Evolutionary conservation across 495 filamentous ascomycete species (phyloP).

Genomic region (Aspergillus indologenus): DNA sequence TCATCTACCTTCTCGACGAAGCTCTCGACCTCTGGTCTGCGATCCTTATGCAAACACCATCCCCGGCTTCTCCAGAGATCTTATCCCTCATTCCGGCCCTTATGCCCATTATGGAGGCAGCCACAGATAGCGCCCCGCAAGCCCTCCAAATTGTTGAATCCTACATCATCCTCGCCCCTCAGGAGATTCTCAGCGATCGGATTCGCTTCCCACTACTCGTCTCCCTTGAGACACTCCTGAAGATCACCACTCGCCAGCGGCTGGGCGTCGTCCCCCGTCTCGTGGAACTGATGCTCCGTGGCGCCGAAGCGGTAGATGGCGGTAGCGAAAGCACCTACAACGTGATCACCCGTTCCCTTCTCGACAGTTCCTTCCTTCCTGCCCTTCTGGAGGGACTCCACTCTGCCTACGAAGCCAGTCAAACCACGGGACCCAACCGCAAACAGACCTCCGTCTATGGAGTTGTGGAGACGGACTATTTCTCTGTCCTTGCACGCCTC

Average conservation of each 20-base stretch:
- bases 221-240: slow-evolving; percentile 54
- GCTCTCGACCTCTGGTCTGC: slow-evolving; percentile 83
- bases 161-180: slow-evolving; percentile 78
- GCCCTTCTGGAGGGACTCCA: slow-evolving; percentile 69
- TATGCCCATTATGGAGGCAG: slow-evolving; percentile 68
- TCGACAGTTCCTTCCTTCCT: slow-evolving; percentile 62
- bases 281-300: slow-evolving; percentile 68
- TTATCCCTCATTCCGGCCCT: slow-evolving; percentile 63
- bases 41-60: slow-evolving; percentile 66
- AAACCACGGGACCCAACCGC: slow-evolving; percentile 72
- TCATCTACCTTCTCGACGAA: slow-evolving; percentile 86
- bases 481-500: slow-evolving; percentile 77
- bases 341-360: slow-evolving; percentile 63
- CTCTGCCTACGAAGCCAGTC: slow-evolving; percentile 65
- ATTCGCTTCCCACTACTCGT: slow-evolving; percentile 54
- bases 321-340: slow-evolving; percentile 60
- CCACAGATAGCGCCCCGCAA: slow-evolving; percentile 65
- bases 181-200: slow-evolving; percentile 65
- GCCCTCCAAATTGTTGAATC: slow-evolving; percentile 70
- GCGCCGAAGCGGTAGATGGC: slow-evolving; percentile 67
- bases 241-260: slow-evolving; percentile 59
- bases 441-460: slow-evolving; percentile 60
- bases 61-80: slow-evolving; percentile 63
- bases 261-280: slow-evolving; percentile 62
- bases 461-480: slow-evolving; percentile 76